phyloP scores from a whole-genome alignment of 2,329 filamentous ascomycete species.

The Hysterium pulicare region DNA sequence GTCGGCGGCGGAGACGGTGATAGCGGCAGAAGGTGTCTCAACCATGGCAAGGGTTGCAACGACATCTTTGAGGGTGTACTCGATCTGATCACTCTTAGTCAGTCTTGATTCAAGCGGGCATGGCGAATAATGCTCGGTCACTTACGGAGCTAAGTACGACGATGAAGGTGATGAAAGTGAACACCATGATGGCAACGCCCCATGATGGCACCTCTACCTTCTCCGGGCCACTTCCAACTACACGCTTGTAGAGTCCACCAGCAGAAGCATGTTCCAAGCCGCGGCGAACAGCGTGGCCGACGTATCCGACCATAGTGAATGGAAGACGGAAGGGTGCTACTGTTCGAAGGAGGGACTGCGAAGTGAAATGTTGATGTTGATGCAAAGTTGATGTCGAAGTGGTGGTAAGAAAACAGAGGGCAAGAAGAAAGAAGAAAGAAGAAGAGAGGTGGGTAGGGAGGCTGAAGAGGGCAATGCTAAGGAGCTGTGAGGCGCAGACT shows the following conservation, averaged over 20 bases:
- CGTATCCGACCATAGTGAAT: not conserved
- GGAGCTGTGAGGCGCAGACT: not conserved
- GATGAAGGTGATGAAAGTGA: slow-evolving; percentile 40
- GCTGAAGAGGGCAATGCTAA: not conserved
- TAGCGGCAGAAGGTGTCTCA: slow-evolving; percentile 56
- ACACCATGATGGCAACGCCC: slow-evolving; percentile 24
- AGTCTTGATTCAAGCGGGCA: too few species aligned
- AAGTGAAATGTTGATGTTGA: not conserved
- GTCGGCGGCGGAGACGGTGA: slow-evolving; percentile 47
- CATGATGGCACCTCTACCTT: slow-evolving; percentile 27
- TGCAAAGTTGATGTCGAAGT: slow-evolving; percentile 1
- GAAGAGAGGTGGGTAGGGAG: not conserved
- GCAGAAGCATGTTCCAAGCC: slow-evolving; percentile 4
- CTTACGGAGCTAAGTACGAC: slow-evolving; percentile 42
- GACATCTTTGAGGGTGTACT: slow-evolving; percentile 59
- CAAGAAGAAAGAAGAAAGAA: not conserved
- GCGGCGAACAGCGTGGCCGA: not conserved
- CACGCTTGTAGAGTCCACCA: slow-evolving; percentile 25
- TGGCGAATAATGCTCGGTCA: too few species aligned
- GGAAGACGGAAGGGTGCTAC: too few species aligned
- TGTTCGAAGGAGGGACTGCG: too few species aligned
- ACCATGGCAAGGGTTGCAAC: slow-evolving; percentile 62
- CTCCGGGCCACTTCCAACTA: slow-evolving; percentile 13
- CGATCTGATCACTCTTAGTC: slow-evolving; percentile 29
- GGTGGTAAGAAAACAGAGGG: not conserved